These are phyloP conservation scores for Teunomyces atbi DNA, from an alignment of 805 yeast species.

Conservation along the genomic window DNA sequence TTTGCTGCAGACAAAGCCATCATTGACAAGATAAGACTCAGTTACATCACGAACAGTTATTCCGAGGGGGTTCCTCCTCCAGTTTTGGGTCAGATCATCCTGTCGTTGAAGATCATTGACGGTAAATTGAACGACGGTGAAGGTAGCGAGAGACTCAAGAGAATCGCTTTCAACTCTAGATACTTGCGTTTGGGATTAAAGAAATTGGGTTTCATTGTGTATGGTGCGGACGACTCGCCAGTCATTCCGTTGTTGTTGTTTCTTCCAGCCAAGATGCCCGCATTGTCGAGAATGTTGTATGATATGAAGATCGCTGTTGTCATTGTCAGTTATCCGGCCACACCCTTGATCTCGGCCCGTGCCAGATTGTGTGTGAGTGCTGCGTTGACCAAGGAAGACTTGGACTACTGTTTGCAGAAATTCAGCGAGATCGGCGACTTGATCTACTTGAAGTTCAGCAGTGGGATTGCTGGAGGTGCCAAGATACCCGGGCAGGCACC, in stretches of 20 bases:
- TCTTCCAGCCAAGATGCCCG: conserved; percentile 93
- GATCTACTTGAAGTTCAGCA: conserved; percentile 69
- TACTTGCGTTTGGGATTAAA: conserved; percentile 88
- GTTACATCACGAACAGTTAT: conserved; percentile 68
- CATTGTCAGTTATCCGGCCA: conserved; percentile 97
- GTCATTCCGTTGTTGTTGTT: conserved; percentile 86
- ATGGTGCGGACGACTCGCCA: conserved; percentile 96
- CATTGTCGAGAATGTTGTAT: conserved; percentile 78
- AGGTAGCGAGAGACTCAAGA: conserved; percentile 84
- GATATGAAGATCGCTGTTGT: conserved; percentile 87
- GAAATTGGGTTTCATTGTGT: conserved; percentile 89
- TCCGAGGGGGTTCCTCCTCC: conserved; percentile 91
- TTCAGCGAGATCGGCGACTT: conserved; percentile 77
- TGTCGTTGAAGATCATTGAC: conserved; percentile 73
- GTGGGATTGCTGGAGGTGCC: conserved; percentile 75
- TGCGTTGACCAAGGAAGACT: conserved; percentile 89
- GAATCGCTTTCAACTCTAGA: conserved; percentile 95
- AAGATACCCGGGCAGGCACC: conserved; percentile 54
- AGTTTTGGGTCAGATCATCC: conserved; percentile 80
- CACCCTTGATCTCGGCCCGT: conserved; percentile 86
- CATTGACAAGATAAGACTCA: conserved; percentile 72
- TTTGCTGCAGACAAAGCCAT: conserved; percentile 71
- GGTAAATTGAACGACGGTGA: conserved; percentile 90
- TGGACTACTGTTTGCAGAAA: conserved; percentile 72
- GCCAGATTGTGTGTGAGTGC: conserved; percentile 91